Evolutionary conservation across 768 basidiomycete genomes (phyloP).

Genomic region (Hypholoma sublateritium): DNA sequence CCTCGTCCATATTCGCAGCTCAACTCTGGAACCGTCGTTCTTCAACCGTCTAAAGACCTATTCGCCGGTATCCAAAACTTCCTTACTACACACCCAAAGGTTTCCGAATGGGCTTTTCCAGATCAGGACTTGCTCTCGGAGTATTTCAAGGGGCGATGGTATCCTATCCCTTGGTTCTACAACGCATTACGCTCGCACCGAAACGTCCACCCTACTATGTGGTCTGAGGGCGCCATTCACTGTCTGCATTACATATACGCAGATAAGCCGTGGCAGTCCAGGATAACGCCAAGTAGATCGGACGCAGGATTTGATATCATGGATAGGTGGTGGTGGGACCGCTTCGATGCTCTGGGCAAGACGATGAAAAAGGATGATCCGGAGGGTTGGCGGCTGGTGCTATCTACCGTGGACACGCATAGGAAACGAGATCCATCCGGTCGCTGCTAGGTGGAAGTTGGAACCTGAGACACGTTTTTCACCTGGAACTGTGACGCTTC

Average conservation of each 20-base stretch:
- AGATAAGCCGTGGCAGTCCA: conserved; percentile 84
- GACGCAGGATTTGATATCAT: conserved; percentile 46
- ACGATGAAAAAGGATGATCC: conserved; percentile 45
- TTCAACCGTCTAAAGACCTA: conserved; percentile 67
- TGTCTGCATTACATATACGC: conserved; percentile 85
- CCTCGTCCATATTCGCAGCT: conserved; percentile 82
- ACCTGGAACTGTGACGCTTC: neutral
- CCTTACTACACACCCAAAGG: conserved; percentile 44
- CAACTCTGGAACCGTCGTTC: conserved; percentile 88
- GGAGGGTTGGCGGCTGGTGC: conserved; percentile 50
- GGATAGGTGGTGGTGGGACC: conserved; percentile 83
- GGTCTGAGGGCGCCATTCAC: conserved; percentile 84
- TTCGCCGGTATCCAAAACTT: conserved; percentile 53
- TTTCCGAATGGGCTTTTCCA: conserved; percentile 60
- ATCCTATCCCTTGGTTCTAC: conserved; percentile 80
- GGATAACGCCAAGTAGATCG: conserved; percentile 36
- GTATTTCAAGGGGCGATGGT: conserved; percentile 79
- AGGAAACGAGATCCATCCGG: neutral
- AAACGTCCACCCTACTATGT: conserved; percentile 67
- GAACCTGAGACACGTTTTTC: neutral
- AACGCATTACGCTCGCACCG: conserved; percentile 90
- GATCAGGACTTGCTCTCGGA: conserved; percentile 91
- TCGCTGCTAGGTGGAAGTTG: neutral
- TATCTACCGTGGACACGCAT: conserved; percentile 43
- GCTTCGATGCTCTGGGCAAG: conserved; percentile 46